phyloP scores from a whole-genome alignment of 768 basidiomycete species.

The Lactarius deliciosus region DNA sequence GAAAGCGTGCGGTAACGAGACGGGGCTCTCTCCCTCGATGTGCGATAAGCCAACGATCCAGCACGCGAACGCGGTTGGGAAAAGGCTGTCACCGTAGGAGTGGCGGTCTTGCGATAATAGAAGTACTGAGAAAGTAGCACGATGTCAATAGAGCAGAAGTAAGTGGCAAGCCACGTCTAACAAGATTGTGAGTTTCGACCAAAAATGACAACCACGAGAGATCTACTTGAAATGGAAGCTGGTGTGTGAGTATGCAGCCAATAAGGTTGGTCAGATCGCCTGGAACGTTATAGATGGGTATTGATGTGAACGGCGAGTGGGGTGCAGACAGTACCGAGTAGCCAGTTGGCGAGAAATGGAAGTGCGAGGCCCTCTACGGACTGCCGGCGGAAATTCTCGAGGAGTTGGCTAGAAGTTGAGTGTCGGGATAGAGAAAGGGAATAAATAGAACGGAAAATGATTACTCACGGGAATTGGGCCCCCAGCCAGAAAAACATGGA shows the following conservation, averaged over 20 bases:
- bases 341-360: conserved; percentile 92
- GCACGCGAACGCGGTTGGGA: conserved; percentile 45
- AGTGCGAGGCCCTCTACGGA: conserved; percentile 90
- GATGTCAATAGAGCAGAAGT: conserved; percentile 85
- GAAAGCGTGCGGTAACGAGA: conserved; percentile 71
- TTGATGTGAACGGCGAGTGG: not conserved
- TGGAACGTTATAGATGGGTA: conserved; percentile 33
- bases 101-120: conserved; percentile 56
- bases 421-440: conserved; percentile 11
- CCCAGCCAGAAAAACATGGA: conserved; percentile 82
- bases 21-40: conserved; percentile 52
- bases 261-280: conserved; percentile 93
- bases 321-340: conserved; percentile 58
- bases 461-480: conserved; percentile 83
- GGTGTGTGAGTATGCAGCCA: conserved; percentile 88
- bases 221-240: conserved; percentile 88
- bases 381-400: conserved; percentile 71
- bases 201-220: conserved; percentile 22
- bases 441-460: not conserved
- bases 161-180: conserved; percentile 86
- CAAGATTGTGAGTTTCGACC: conserved; percentile 14
- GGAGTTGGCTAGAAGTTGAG: conserved; percentile 60
- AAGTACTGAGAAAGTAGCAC: conserved; percentile 75
- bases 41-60: conserved; percentile 42
- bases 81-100: conserved; percentile 38